Evolutionary conservation across 441 rosid genomes (phyloP).

Genomic region (Gossypium schwendimanii): DNA sequence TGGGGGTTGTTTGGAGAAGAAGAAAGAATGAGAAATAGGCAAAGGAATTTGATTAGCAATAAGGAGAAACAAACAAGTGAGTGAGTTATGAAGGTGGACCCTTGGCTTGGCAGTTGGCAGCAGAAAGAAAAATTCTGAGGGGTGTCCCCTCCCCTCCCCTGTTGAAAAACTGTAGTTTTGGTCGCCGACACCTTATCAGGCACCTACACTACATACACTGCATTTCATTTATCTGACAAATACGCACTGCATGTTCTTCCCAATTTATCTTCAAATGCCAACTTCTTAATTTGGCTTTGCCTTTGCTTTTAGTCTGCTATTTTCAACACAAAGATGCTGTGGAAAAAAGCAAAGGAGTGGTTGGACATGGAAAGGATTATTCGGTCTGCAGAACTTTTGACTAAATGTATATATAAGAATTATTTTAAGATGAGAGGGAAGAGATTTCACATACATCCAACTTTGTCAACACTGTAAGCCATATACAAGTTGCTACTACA

Average conservation of each 20-base stretch:
- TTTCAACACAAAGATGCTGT: not conserved
- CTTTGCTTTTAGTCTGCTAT: not conserved
- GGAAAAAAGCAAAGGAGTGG: not conserved
- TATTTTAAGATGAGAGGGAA: no score
- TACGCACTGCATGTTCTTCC: not conserved
- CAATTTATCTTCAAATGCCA: no score
- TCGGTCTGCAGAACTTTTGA: not conserved
- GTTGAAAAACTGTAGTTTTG: slow-evolving; percentile 21
- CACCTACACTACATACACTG: slow-evolving; percentile 18
- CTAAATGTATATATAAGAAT: not conserved
- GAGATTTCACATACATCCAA: no score
- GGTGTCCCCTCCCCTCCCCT: not conserved
- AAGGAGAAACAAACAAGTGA: not conserved
- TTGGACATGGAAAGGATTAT: not conserved
- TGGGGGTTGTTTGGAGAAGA: not conserved
- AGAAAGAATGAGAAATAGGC: not conserved
- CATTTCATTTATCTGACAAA: slow-evolving; percentile 19
- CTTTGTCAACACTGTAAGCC: no score
- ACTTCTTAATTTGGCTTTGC: not conserved
- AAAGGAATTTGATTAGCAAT: not conserved
- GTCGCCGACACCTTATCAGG: slow-evolving; percentile 36
- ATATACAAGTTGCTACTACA: no score
- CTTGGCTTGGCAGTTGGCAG: not conserved
- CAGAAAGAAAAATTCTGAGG: no score
- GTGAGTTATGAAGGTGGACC: not conserved